Conservation (phyloP, 2,329 filamentous ascomycete species). For the Teratosphaeria viscida region DNA sequence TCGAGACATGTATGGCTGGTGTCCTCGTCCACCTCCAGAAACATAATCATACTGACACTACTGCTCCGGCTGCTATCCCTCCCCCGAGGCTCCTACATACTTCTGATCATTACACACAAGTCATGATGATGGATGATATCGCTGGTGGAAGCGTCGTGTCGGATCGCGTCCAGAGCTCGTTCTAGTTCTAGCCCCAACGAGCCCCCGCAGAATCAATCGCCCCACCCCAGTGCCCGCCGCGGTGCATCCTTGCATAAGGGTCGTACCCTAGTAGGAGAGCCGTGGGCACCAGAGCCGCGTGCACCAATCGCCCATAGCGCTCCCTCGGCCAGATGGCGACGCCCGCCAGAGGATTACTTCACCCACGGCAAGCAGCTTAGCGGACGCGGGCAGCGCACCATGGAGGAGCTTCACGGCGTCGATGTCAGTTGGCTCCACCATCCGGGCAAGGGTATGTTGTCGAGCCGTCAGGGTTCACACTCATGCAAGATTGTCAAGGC, state of each 20-base stretch:
- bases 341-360: conserved; percentile 6
- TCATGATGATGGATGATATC: neutral
- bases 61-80: too few relatives aligned
- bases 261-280: neutral
- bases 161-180: too few relatives aligned
- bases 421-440: conserved; percentile 90
- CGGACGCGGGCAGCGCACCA: conserved; percentile 25
- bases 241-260: neutral
- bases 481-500: neutral
- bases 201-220: too few relatives aligned
- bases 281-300: neutral
- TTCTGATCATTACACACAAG: neutral
- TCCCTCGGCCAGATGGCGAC: conserved; percentile 8
- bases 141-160: neutral
- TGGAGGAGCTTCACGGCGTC: conserved; percentile 73
- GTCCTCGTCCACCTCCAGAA: neutral
- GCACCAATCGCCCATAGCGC: conserved; percentile 2
- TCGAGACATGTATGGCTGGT: neutral
- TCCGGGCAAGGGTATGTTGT: conserved; percentile 50
- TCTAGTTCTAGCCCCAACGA: too few relatives aligned
- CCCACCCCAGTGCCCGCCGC: too few relatives aligned
- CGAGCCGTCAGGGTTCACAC: neutral
- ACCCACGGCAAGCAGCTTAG: neutral
- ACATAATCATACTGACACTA: too few relatives aligned
- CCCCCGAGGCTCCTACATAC: too few relatives aligned